These are phyloP conservation scores for Pouteria glomerata DNA, from an alignment of 148 eudicot species.

Conservation along the genomic window DNA sequence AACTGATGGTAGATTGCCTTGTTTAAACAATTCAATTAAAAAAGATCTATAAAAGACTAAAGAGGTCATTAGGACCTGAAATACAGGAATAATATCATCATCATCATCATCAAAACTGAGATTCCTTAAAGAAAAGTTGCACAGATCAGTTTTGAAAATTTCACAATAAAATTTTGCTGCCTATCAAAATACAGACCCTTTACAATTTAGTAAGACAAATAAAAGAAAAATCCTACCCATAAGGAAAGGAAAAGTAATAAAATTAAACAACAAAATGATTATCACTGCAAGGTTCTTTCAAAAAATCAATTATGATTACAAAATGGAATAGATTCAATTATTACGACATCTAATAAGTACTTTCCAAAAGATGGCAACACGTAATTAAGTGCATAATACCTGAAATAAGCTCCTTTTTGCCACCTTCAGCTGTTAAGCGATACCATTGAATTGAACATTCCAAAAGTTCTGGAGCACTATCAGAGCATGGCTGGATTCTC, in stretches of 20 bases:
- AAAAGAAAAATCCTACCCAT: neutral
- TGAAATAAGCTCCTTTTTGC: slow-evolving; percentile 74
- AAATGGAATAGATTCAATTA: neutral
- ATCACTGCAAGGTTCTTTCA: neutral
- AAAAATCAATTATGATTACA: neutral
- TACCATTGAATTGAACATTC: slow-evolving; percentile 91
- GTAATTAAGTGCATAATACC: slow-evolving; percentile 40
- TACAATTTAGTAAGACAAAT: neutral
- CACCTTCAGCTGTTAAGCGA: slow-evolving; percentile 55
- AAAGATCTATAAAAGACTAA: neutral
- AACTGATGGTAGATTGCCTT: neutral
- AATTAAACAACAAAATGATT: neutral
- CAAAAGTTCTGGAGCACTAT: slow-evolving; percentile 57
- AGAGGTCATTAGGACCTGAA: neutral
- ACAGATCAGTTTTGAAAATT: neutral
- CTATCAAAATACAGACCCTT: neutral
- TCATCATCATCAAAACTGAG: neutral
- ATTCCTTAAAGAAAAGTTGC: neutral
- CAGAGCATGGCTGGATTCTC: slow-evolving; percentile 54
- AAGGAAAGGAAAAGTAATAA: neutral
- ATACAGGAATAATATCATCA: neutral
- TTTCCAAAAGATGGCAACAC: neutral
- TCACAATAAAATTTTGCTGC: neutral
- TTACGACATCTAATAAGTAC: neutral
- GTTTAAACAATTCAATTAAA: neutral